Evolutionary conservation across 1,284 basidiomycete species (phyloP).

Genomic region (Coriolopsis trogii): DNA sequence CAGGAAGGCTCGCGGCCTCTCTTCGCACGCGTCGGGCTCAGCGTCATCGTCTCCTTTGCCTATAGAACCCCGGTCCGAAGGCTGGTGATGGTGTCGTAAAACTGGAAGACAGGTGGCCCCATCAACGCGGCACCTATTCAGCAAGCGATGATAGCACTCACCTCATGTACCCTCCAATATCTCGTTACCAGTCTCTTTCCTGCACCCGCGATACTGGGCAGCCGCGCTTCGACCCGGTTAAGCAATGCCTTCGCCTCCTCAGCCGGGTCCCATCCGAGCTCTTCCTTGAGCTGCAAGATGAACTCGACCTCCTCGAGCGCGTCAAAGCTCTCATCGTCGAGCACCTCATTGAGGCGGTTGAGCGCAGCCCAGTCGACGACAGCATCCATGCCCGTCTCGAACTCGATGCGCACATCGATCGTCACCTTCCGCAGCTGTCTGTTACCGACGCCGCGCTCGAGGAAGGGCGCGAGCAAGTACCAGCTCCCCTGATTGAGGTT

Average conservation of each 20-base stretch:
- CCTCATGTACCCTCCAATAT: constrained; percentile 2
- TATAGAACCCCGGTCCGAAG: background rate
- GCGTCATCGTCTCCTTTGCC: no score
- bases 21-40: no score
- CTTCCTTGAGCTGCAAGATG: constrained; percentile 2
- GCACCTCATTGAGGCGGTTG: constrained; percentile 7
- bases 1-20: no score
- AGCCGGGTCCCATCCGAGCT: background rate
- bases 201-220: background rate
- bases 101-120: background rate
- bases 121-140: background rate
- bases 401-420: constrained; percentile 6
- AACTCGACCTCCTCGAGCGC: constrained; percentile 7
- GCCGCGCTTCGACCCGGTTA: background rate
- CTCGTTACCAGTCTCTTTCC: background rate
- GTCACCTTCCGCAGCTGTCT: background rate
- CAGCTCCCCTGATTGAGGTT: constrained; percentile 5
- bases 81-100: constrained; percentile 2
- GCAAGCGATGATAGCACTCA: background rate
- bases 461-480: constrained; percentile 7
- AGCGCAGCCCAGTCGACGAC: constrained; percentile 10
- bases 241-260: background rate
- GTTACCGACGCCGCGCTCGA: constrained; percentile 1
- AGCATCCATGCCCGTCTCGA: background rate
- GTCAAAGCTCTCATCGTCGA: constrained; percentile 11